A percentile compares a stretch with the other conserved stretches of the same genome.
These are phyloP conservation scores for Eucalyptus camaldulensis DNA, from an alignment of 345 rosid genomes.

Conservation along the genomic window DNA sequence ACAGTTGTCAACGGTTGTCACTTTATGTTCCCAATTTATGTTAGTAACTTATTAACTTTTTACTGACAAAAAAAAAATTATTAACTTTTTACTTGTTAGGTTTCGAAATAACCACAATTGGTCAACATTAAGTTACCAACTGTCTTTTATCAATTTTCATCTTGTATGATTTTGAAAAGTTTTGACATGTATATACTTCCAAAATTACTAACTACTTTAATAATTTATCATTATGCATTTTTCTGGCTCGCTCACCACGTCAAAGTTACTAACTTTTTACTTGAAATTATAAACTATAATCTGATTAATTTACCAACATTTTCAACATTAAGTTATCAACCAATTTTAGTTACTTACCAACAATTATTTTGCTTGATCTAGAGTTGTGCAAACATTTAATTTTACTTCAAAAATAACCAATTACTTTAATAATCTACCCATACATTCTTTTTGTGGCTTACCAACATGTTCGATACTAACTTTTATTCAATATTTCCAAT, in stretches of 20 bases:
- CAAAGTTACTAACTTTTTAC: neutral
- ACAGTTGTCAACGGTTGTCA: neutral
- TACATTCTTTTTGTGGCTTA: neutral
- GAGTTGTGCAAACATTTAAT: neutral
- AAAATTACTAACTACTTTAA: neutral
- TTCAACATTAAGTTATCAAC: neutral
- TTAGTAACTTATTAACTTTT: neutral
- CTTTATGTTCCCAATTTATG: neutral
- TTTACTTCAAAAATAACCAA: neutral
- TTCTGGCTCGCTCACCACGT: neutral
- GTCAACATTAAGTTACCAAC: neutral
- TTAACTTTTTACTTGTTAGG: neutral
- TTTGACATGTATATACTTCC: too few species aligned
- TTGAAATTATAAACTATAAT: neutral
- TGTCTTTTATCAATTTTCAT: neutral
- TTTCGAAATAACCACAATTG: too few species aligned
- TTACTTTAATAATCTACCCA: neutral
- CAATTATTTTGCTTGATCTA: neutral
- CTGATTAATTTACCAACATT: neutral
- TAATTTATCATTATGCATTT: neutral
- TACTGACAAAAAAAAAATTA: neutral
- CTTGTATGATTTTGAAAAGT: neutral
- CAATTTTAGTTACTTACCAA: neutral
- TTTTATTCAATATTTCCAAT: neutral
- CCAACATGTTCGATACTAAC: rapidly evolving